Conservation (phyloP, 2,329 filamentous ascomycete genomes). For the Didymella glomerata region DNA sequence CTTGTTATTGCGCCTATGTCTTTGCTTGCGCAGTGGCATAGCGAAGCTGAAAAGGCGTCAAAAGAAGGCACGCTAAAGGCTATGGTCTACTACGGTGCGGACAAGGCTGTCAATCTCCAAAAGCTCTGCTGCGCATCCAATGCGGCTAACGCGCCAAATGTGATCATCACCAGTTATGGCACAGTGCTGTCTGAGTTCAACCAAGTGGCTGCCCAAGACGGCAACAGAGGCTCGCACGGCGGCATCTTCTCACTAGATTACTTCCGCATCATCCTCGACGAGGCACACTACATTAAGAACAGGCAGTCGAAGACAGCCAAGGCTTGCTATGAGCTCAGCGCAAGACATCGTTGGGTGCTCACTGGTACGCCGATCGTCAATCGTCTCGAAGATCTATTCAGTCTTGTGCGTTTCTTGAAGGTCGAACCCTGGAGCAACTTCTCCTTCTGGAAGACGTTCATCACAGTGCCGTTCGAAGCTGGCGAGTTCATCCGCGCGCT, state of each 20-base stretch:
- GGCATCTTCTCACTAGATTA: conserved; percentile 91
- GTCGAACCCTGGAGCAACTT: conserved; percentile 99
- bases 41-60: conserved; percentile 91
- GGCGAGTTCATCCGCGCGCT: conserved; percentile 92
- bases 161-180: conserved; percentile 96
- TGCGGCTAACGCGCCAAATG: conserved; percentile 77
- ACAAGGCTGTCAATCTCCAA: conserved; percentile 82
- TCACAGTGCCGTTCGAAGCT: conserved; percentile 95
- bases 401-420: conserved; percentile 86
- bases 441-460: conserved; percentile 99
- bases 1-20: conserved; percentile 98
- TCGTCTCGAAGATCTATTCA: conserved; percentile 92
- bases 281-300: conserved; percentile 93
- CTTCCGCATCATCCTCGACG: conserved; percentile 93
- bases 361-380: conserved; percentile 98
- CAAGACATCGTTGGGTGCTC: conserved; percentile 88
- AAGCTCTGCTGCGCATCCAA: conserved; percentile 80
- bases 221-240: conserved; percentile 69
- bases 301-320: conserved; percentile 88
- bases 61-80: conserved; percentile 81
- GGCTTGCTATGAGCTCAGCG: conserved; percentile 89
- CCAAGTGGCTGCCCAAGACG: conserved; percentile 71
- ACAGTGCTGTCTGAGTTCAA: conserved; percentile 89
- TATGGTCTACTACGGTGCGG: conserved; percentile 89
- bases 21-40: conserved; percentile 94